Evolutionary conservation across 78 protist genomes (phyloP), one percentile per base, ranked within the genome.

Genomic region (Dictyostelium capitatum): DNA sequence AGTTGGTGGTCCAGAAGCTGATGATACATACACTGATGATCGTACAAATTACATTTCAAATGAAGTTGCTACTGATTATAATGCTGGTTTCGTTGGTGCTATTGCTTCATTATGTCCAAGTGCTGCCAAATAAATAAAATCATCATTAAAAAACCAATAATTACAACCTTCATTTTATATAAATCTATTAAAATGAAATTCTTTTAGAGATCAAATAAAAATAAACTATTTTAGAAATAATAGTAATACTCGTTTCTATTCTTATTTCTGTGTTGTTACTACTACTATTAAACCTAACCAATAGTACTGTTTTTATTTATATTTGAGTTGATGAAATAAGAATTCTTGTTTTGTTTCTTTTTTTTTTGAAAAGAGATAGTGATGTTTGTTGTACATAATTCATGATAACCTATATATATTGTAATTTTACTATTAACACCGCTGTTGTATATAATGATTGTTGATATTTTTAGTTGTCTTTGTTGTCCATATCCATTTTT

Each of bases 21-120:
- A 90, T 51, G 95, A 90, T 43, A 37, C n/a, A 19, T 90, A 32
- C 32, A 59, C 51, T 64, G 95, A 90, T 69, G 90, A 82, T 47
- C 57, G 95, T 32, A 50, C 64, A 25, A 73, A 90, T 75, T 90
- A 75, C 23, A 43, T 90, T 37, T 79, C 70, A 80, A 90, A 90
- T 62, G 95, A 90, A 90, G 95, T 90, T n/a, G 95, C 95, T 0
- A 41, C 64, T 74, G 95, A 90, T 67, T 90, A 90, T 74, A 90
- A 90, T 79, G 95, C 95, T 19, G 95, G 95, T 65, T 87, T 87
- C 54, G 93, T 87, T 87, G 93, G 93, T 51, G 83, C 70, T 20
- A 5, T 79, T 20, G 83, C 83, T 6, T 64, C 72, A 25, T 37
- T 79, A 54, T 64, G 57, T 54, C 43, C 43, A 37, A 37, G 43